These are phyloP conservation scores for Microbotryum violaceum DNA, from an alignment of 1,284 basidiomycete species.

Conservation along the genomic window DNA sequence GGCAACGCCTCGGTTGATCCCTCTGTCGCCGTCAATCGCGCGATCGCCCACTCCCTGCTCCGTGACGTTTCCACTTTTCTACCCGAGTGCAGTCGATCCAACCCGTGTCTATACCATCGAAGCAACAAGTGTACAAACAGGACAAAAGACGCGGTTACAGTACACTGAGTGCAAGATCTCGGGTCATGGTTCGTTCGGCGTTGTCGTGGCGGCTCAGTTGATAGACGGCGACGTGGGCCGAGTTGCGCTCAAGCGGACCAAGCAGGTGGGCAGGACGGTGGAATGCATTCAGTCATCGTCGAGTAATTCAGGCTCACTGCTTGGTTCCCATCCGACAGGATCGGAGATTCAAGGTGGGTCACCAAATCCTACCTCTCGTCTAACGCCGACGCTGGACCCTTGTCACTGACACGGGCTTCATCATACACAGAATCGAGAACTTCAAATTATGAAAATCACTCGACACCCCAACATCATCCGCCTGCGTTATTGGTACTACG, in stretches of 20 bases:
- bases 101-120: background rate
- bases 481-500: slow-evolving; percentile 94
- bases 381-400: too few relatives aligned
- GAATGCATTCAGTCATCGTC: too few relatives aligned
- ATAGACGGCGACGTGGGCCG: slow-evolving; percentile 6
- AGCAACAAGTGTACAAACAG: slow-evolving; percentile 7
- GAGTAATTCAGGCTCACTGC: too few relatives aligned
- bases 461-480: slow-evolving; percentile 96
- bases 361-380: too few relatives aligned
- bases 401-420: background rate
- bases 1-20: too few relatives aligned
- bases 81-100: background rate
- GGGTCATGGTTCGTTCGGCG: slow-evolving; percentile 21
- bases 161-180: background rate
- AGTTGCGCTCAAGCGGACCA: slow-evolving; percentile 60
- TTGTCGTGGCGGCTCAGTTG: slow-evolving; percentile 9
- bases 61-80: too few relatives aligned
- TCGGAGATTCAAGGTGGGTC: slow-evolving; percentile 93
- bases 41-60: too few relatives aligned
- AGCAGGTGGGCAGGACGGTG: slow-evolving; percentile 58
- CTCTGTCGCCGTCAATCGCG: too few relatives aligned
- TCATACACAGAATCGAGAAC: slow-evolving; percentile 77
- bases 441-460: slow-evolving; percentile 93
- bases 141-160: slow-evolving; percentile 1
- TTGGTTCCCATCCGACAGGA: slow-evolving; percentile 91